These are phyloP conservation scores for Schizochytrium sp. DNA, from an alignment of 108 stramenopile genomes.

Conservation along the genomic window DNA sequence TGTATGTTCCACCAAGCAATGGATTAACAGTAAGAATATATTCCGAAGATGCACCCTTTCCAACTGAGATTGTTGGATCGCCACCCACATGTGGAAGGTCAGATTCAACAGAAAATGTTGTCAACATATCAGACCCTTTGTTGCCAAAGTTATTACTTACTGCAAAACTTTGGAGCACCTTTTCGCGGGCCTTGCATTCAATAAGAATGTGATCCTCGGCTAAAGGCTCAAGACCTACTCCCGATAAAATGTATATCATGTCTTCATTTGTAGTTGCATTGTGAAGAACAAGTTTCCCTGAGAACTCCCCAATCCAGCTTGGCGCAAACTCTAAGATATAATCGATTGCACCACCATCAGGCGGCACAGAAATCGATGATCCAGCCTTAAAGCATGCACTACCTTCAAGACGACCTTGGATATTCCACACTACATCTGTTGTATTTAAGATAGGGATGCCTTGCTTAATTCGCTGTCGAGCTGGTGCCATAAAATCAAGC, in stretches of 20 bases:
- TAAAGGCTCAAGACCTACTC: slow-evolving; percentile 71
- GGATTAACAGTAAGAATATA: slow-evolving; percentile 69
- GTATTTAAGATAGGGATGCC: slow-evolving; percentile 76
- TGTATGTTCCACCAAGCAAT: slow-evolving; percentile 71
- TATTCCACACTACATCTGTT: slow-evolving; percentile 70
- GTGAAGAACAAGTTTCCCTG: slow-evolving; percentile 67
- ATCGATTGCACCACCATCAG: slow-evolving; percentile 53
- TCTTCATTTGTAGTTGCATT: slow-evolving; percentile 64
- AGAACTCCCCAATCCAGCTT: slow-evolving; percentile 54
- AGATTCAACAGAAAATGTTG: slow-evolving; percentile 70
- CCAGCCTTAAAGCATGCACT: slow-evolving; percentile 67
- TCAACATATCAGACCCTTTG: not conserved
- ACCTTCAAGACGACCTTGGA: slow-evolving; percentile 60
- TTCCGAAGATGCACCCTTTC: slow-evolving; percentile 36
- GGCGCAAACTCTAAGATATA: slow-evolving; percentile 70
- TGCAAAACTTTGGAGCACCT: slow-evolving; percentile 61
- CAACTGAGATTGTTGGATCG: slow-evolving; percentile 47
- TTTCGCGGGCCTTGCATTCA: slow-evolving; percentile 73
- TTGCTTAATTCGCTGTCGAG: slow-evolving; percentile 71
- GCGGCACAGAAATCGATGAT: slow-evolving; percentile 67
- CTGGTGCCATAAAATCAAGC: slow-evolving; percentile 74
- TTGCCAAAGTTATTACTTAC: slow-evolving; percentile 49
- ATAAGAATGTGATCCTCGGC: slow-evolving; percentile 70
- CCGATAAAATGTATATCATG: slow-evolving; percentile 70
- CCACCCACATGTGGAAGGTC: slow-evolving; percentile 75